phyloP scores from a whole-genome alignment of 2,329 filamentous ascomycete genomes.

The Nemania serpens region DNA sequence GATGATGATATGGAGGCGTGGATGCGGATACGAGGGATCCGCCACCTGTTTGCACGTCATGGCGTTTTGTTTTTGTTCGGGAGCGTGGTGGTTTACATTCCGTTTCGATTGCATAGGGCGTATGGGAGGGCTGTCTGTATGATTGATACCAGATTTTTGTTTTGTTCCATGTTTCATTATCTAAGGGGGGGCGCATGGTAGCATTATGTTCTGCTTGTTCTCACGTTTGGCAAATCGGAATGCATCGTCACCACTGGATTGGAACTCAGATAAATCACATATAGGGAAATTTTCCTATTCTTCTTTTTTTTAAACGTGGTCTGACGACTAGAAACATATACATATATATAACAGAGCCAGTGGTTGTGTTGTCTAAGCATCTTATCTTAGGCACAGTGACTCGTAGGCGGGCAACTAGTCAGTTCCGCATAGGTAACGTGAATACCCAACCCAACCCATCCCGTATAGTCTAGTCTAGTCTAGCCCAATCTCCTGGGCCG shows the following conservation, averaged over 20 bases:
- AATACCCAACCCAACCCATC: not conserved
- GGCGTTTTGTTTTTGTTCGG: slow-evolving; percentile 27
- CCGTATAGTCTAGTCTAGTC: not conserved
- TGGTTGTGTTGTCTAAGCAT: no score
- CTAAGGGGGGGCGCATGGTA: slow-evolving; percentile 8
- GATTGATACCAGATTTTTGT: slow-evolving; percentile 38
- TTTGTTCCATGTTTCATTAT: slow-evolving; percentile 29
- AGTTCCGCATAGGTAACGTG: not conserved
- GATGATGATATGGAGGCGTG: slow-evolving; percentile 33
- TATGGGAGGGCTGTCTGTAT: slow-evolving; percentile 26
- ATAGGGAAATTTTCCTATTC: slow-evolving; percentile 31
- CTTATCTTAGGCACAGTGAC: not conserved
- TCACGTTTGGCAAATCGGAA: not conserved
- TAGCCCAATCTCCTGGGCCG: slow-evolving; percentile 75
- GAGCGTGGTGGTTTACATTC: not conserved
- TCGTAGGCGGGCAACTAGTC: not conserved
- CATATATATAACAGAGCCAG: no score
- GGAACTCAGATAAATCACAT: slow-evolving; percentile 28
- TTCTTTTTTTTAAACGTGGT: slow-evolving; percentile 26
- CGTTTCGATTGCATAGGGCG: slow-evolving; percentile 26
- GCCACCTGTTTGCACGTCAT: slow-evolving; percentile 30
- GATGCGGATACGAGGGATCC: slow-evolving; percentile 35
- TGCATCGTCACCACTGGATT: slow-evolving; percentile 16
- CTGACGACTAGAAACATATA: no score
- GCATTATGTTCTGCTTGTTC: slow-evolving; percentile 4